These are phyloP conservation scores for Lentinula guzmanii DNA, from an alignment of 768 basidiomycete genomes.

Conservation along the genomic window DNA sequence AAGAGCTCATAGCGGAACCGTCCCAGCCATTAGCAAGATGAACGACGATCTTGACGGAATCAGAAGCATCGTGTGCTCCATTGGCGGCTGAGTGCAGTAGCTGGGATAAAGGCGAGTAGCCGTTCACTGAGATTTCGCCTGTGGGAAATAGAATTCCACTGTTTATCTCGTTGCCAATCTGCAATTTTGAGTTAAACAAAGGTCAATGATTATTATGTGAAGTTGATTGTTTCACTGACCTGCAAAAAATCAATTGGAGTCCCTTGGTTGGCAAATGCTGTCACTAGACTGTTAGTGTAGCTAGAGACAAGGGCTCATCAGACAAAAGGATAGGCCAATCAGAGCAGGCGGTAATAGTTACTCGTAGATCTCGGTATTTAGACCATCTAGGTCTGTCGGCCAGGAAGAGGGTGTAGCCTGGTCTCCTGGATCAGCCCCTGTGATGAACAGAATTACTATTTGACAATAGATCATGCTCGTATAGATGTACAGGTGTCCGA, in stretches of 20 bases:
- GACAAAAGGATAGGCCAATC: background rate
- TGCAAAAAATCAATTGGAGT: conserved; percentile 48
- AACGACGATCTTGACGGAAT: conserved; percentile 43
- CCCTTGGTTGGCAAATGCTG: conserved; percentile 44
- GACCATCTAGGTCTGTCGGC: conserved; percentile 31
- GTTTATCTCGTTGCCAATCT: conserved; percentile 66
- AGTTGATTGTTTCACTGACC: conserved; percentile 18
- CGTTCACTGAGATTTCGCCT: conserved; percentile 46
- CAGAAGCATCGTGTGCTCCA: conserved; percentile 38
- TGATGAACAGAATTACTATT: background rate
- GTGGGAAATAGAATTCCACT: conserved; percentile 58
- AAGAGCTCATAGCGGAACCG: conserved; percentile 34
- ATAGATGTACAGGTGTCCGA: background rate
- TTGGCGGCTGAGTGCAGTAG: conserved; percentile 54
- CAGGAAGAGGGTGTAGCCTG: conserved; percentile 46
- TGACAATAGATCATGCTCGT: background rate
- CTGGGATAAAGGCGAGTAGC: conserved; percentile 48
- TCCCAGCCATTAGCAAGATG: conserved; percentile 66
- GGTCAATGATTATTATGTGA: background rate
- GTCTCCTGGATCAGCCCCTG: conserved; percentile 63
- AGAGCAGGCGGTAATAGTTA: background rate
- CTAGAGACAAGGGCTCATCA: conserved; percentile 18
- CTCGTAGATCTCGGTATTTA: conserved; percentile 45
- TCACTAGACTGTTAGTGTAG: conserved; percentile 47
- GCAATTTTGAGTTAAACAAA: background rate